phyloP scores from a whole-genome alignment of 371 early-diverging fungal genomes.

The Mortierella sp. region DNA sequence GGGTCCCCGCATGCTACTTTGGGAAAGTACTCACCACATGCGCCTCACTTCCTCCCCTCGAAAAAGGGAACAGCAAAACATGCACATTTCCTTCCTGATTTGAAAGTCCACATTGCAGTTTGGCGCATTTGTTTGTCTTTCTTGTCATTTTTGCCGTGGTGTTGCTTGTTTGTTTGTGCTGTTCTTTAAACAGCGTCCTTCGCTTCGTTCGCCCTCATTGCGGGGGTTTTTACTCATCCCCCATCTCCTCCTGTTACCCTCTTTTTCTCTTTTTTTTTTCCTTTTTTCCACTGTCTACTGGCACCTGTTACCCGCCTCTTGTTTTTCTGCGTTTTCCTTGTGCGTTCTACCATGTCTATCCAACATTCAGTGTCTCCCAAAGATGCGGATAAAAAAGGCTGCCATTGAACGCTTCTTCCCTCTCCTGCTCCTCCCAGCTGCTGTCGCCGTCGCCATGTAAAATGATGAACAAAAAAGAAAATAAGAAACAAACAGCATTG shows the following conservation, averaged over 20 bases:
- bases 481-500: neutral
- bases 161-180: too few species aligned
- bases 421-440: neutral
- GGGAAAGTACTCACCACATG: conserved; percentile 3
- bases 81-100: conserved; percentile 4
- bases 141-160: neutral
- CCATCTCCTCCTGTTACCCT: neutral
- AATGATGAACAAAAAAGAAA: neutral
- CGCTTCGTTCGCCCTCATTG: neutral
- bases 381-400: neutral
- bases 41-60: neutral
- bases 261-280: neutral
- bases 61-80: neutral
- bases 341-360: neutral
- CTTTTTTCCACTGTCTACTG: neutral
- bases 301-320: neutral
- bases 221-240: neutral
- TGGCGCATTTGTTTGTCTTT: neutral
- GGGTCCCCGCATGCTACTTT: conserved; percentile 9
- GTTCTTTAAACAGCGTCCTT: neutral
- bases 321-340: neutral
- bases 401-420: neutral
- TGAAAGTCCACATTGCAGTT: neutral
- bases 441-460: neutral
- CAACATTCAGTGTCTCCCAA: neutral